phyloP scores from a whole-genome alignment of 2,329 filamentous ascomycete genomes.

The Sarocladium oryzae region DNA sequence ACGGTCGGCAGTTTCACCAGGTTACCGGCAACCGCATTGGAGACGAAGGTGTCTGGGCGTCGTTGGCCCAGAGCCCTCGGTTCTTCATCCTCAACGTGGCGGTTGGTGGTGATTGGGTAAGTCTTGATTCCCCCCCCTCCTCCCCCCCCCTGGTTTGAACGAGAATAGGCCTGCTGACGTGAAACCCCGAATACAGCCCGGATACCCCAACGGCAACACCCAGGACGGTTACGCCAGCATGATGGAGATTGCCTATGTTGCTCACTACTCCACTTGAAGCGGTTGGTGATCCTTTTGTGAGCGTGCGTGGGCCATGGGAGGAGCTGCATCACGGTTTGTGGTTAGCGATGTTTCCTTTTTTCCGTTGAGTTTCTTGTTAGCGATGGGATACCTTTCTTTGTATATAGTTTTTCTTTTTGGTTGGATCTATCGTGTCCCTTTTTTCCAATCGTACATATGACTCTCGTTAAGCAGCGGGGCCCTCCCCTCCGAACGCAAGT shows the following conservation, averaged over 20 bases:
- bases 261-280: conserved; percentile 14
- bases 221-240: conserved; percentile 25
- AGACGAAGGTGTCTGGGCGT: conserved; percentile 37
- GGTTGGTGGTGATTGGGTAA: conserved; percentile 42
- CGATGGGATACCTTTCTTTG: conserved; percentile 3
- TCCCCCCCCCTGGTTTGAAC: no score
- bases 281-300: not conserved
- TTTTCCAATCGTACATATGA: not conserved
- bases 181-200: no score
- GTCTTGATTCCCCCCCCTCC: conserved; percentile 20
- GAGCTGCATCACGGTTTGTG: no score
- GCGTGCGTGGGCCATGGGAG: no score
- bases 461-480: not conserved
- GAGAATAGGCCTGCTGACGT: no score
- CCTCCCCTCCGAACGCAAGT: not conserved
- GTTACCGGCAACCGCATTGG: conserved; percentile 35
- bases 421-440: not conserved
- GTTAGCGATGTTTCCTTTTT: not conserved
- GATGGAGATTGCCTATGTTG: conserved; percentile 20
- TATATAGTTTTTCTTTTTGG: not conserved
- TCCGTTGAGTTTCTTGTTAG: not conserved
- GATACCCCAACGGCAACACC: conserved; percentile 34
- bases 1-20: conserved; percentile 33
- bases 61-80: conserved; percentile 39
- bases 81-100: conserved; percentile 47